Evolutionary conservation across 208 protist species (phyloP).

Genomic region (Leishmania martiniquensis): DNA sequence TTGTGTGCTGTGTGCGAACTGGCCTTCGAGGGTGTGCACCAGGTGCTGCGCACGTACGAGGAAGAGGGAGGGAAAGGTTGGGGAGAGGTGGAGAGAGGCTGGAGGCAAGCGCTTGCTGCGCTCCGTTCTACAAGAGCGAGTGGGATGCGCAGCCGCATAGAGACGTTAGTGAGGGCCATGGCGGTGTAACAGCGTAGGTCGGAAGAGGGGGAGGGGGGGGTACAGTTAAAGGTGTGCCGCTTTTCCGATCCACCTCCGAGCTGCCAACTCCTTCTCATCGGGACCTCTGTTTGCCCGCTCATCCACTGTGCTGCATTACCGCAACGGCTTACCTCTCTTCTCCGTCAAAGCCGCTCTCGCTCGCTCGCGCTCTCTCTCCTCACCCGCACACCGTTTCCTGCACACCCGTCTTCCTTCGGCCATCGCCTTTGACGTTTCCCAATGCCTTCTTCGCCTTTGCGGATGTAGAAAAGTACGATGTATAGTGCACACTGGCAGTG

Average conservation of each 20-base stretch:
- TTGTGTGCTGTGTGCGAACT: not conserved
- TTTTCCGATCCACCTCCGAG: not conserved
- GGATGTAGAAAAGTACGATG: not conserved
- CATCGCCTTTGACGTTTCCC: not conserved
- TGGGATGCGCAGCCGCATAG: not conserved
- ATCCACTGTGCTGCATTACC: not conserved
- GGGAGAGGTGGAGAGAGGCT: not conserved
- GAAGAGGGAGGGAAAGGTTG: not conserved
- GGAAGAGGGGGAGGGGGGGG: not conserved
- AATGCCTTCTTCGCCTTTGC: not conserved
- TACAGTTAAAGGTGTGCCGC: not conserved
- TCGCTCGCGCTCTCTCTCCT: not conserved
- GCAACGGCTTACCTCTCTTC: not conserved
- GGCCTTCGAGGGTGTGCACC: not conserved
- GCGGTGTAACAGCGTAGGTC: not conserved
- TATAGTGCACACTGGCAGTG: not conserved
- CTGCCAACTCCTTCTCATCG: not conserved
- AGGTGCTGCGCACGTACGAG: not conserved
- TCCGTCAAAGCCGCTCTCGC: not conserved
- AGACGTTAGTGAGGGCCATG: not conserved
- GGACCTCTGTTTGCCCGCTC: too few relatives aligned
- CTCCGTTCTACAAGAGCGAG: not conserved
- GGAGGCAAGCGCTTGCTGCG: not conserved
- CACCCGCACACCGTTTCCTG: too few relatives aligned
- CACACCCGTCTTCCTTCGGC: not conserved